Conservation (phyloP, 2,329 filamentous ascomycete species). For the Exserohilum rostratum region DNA sequence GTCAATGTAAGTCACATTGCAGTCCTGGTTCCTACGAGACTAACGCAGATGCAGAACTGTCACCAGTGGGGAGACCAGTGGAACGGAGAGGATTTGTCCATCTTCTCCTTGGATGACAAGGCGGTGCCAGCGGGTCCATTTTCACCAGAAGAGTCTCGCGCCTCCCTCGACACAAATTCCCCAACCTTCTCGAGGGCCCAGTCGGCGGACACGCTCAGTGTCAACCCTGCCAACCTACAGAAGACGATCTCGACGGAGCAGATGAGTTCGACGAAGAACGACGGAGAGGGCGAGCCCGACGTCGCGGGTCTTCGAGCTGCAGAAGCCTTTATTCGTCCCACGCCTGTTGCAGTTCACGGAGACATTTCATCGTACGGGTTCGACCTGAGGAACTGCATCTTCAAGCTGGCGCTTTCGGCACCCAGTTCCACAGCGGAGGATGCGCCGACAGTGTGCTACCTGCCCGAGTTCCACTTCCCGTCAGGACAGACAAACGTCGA, state of each 20-base stretch:
- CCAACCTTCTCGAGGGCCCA: conserved; percentile 62
- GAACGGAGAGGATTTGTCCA: conserved; percentile 97
- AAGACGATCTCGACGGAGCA: conserved; percentile 67
- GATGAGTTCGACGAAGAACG: conserved; percentile 46
- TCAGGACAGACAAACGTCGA: conserved; percentile 72
- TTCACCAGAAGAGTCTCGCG: conserved; percentile 58
- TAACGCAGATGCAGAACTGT: conserved; percentile 66
- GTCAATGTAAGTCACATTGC: conserved; percentile 59
- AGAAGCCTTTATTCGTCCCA: conserved; percentile 89
- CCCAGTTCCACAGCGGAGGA: conserved; percentile 65
- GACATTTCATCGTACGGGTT: conserved; percentile 75
- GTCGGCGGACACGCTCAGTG: conserved; percentile 54
- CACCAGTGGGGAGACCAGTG: conserved; percentile 91
- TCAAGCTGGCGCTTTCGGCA: conserved; percentile 73
- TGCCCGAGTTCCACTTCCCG: conserved; percentile 94
- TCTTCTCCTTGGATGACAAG: conserved; percentile 83
- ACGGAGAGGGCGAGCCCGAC: conserved; percentile 32
- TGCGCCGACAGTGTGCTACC: conserved; percentile 78
- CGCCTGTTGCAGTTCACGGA: conserved; percentile 77
- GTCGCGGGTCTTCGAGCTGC: conserved; percentile 78
- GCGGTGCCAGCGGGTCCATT: conserved; percentile 58
- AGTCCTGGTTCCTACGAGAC: not conserved
- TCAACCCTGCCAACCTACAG: conserved; percentile 79
- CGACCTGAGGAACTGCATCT: conserved; percentile 78
- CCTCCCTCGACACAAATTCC: conserved; percentile 57